Conservation (phyloP, 2,329 filamentous ascomycete genomes). For the Escovopsis sp. region DNA sequence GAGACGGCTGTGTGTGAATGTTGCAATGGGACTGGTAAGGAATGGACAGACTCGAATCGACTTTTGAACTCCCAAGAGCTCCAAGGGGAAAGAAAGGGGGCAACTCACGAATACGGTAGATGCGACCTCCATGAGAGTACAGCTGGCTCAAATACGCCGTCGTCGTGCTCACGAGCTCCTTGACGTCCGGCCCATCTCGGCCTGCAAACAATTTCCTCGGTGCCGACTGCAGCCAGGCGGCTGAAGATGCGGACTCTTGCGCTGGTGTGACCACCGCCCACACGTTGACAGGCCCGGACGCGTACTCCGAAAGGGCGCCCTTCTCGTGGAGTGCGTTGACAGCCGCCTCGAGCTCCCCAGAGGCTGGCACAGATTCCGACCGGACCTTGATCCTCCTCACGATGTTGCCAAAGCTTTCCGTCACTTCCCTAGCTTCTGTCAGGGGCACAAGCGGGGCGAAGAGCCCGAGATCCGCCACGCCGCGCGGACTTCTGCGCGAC, state of each 20-base stretch:
- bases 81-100: neutral
- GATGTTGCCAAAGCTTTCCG: conserved; percentile 63
- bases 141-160: conserved; percentile 17
- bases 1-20: too few species aligned
- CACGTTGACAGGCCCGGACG: conserved; percentile 39
- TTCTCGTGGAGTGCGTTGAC: conserved; percentile 43
- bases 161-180: conserved; percentile 11
- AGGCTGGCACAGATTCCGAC: conserved; percentile 41
- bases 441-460: conserved; percentile 43
- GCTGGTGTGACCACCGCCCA: conserved; percentile 56
- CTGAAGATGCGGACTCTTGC: neutral
- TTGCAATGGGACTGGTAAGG: too few species aligned
- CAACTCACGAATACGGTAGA: conserved; percentile 25
- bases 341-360: conserved; percentile 51
- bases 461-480: conserved; percentile 12
- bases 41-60: too few species aligned
- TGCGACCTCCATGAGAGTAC: conserved; percentile 26
- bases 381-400: conserved; percentile 44
- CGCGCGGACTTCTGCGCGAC: conserved; percentile 8
- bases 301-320: conserved; percentile 9
- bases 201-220: conserved; percentile 5
- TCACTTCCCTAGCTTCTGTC: conserved; percentile 45
- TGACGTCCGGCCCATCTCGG: conserved; percentile 2
- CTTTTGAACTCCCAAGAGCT: too few species aligned
- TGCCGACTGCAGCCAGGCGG: conserved; percentile 4